Evolutionary conservation across 2,329 filamentous ascomycete genomes (phyloP).

Genomic region (Monosporascus cannonballus): DNA sequence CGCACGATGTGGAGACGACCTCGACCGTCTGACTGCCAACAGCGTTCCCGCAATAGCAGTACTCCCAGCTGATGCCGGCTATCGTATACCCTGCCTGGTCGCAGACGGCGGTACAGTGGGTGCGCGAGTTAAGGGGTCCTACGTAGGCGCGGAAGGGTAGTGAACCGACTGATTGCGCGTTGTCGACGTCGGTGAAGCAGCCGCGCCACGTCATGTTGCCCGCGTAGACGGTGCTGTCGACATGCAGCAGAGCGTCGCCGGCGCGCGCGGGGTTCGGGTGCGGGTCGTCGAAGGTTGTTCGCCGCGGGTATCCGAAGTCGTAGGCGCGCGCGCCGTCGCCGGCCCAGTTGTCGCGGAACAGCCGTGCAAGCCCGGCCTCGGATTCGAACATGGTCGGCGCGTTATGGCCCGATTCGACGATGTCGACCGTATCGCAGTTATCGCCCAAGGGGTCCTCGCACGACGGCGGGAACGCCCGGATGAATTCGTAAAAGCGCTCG

Average conservation of each 20-base stretch:
- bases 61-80: constrained; percentile 2
- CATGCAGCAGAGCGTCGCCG: not conserved
- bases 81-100: not conserved
- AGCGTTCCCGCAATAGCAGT: constrained; percentile 6
- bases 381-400: constrained; percentile 6
- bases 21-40: constrained; percentile 2
- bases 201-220: constrained; percentile 1
- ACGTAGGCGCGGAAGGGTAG: constrained; percentile 1
- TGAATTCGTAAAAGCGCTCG: constrained; percentile 9
- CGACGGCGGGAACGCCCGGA: constrained; percentile 1
- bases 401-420: constrained; percentile 6
- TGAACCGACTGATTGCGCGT: constrained; percentile 3
- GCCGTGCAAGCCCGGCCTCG: constrained; percentile 4
- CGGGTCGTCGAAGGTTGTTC: constrained; percentile 3
- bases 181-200: constrained; percentile 3
- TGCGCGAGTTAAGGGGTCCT: constrained; percentile 2
- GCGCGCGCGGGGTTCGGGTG: constrained; percentile 5
- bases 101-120: constrained; percentile 1
- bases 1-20: constrained; percentile 4
- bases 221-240: constrained; percentile 1
- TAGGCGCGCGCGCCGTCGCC: constrained; percentile 3
- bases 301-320: constrained; percentile 7
- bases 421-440: constrained; percentile 6
- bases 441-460: constrained; percentile 1
- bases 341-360: constrained; percentile 9